Conservation (phyloP, 805 yeast genomes). For the Zygotorulaspora sp. region DNA sequence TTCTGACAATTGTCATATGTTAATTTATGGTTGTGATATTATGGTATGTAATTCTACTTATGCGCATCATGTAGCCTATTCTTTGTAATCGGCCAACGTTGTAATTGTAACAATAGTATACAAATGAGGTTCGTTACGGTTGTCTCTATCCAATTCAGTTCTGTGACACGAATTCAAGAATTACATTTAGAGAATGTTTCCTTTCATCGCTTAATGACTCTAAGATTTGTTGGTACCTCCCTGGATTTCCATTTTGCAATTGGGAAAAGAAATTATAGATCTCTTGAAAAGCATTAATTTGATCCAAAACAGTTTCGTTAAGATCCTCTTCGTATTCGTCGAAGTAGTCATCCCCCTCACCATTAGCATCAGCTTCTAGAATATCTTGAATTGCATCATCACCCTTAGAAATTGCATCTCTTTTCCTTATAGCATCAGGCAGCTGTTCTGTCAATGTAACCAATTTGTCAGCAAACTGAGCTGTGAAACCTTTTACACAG, state of each 20-base stretch:
- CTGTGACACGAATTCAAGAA: slow-evolving; percentile 33
- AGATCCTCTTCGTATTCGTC: slow-evolving; percentile 68
- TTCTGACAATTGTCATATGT: background rate
- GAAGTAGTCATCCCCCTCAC: slow-evolving; percentile 49
- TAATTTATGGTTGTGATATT: slow-evolving; percentile 1
- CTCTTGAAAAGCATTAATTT: slow-evolving; percentile 61
- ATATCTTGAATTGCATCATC: slow-evolving; percentile 39
- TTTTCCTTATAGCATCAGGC: slow-evolving; percentile 67
- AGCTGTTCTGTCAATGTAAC: slow-evolving; percentile 50
- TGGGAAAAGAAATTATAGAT: slow-evolving; percentile 52
- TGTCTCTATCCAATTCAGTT: slow-evolving; percentile 10
- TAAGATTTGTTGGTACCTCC: slow-evolving; percentile 40
- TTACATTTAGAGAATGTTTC: slow-evolving; percentile 28
- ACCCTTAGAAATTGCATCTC: slow-evolving; percentile 56
- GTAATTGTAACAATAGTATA: slow-evolving; percentile 4
- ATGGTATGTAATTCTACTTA: background rate
- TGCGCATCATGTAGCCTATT: background rate
- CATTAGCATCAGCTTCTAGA: slow-evolving; percentile 16
- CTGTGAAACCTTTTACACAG: slow-evolving; percentile 36
- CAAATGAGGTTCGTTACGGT: background rate
- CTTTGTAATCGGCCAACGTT: background rate
- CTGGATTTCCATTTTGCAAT: slow-evolving; percentile 45
- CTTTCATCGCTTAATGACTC: slow-evolving; percentile 31
- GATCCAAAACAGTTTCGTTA: slow-evolving; percentile 74
- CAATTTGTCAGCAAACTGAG: slow-evolving; percentile 50